A percentile compares a stretch with the other conserved stretches of the same genome.
Evolutionary conservation across 257 asterid species (phyloP).

Genomic region (Echium plantagineum): DNA sequence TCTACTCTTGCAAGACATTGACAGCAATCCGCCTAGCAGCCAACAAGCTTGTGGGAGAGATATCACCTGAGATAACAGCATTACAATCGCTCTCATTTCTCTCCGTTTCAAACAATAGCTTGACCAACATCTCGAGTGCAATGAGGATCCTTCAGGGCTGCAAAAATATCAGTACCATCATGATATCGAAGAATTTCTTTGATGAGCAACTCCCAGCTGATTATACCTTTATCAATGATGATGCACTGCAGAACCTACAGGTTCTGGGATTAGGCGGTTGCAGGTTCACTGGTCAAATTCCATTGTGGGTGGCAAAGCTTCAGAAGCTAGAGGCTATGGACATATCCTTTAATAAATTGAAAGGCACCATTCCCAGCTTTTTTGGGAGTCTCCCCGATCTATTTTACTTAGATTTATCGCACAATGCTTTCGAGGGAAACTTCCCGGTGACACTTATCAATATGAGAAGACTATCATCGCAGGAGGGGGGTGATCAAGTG

Average conservation of each 20-base stretch:
- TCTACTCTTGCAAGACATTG: constrained; percentile 61
- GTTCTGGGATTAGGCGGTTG: constrained; percentile 76
- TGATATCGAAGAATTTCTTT: constrained; percentile 60
- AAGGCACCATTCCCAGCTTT: constrained; percentile 71
- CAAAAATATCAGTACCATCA: constrained; percentile 54
- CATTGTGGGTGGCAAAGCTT: constrained; percentile 51
- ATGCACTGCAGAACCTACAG: constrained; percentile 48
- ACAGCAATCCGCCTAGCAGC: constrained; percentile 70
- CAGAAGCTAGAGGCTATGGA: constrained; percentile 60
- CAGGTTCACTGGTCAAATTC: constrained; percentile 50
- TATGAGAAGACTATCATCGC: constrained; percentile 43
- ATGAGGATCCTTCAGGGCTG: constrained; percentile 52
- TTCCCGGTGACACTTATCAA: constrained; percentile 51
- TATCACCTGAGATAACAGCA: constrained; percentile 40
- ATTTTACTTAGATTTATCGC: constrained; percentile 79
- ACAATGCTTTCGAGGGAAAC: constrained; percentile 46
- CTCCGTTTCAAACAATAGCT: constrained; percentile 74
- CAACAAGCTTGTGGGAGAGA: constrained; percentile 53
- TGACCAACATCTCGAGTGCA: constrained; percentile 60
- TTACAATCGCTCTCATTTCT: constrained; percentile 65
- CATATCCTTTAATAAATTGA: constrained; percentile 47
- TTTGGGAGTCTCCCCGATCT: constrained; percentile 52
- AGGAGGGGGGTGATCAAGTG: constrained; percentile 37
- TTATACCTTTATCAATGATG: constrained; percentile 26
- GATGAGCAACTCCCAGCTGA: constrained; percentile 51